Evolutionary conservation across 352 stramenopile genomes (phyloP), one percentile per base, ranked within the genome.

Genomic region (Pythium sukuiense): DNA sequence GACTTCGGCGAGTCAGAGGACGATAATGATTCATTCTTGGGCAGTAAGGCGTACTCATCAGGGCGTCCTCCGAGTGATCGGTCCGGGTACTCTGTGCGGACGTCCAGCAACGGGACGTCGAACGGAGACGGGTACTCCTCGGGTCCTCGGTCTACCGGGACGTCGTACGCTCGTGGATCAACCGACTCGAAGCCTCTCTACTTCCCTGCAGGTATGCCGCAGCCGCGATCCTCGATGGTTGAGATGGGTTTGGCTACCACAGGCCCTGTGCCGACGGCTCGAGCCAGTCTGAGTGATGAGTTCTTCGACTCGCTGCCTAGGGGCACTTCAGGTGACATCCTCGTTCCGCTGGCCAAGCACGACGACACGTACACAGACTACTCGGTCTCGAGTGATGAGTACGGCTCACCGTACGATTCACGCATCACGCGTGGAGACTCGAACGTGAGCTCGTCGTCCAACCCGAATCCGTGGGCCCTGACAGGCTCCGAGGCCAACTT

Each of bases 21-120:
- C 16, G 56, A 26, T 43, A 18, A 27, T 37, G 63, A 65, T 43
- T 64, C 55, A n/a, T 64, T 70, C 63, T 27, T 70, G 24, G 39
- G 43, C 26, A 39, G 46, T 56, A 48, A 53, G 48, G 41, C 27
- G 41, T 71, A 82, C 53, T 76, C 80, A 3, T 50, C 11, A 26
- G 26, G 50, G 12, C 52, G 6, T 6, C 63, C 37, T 20, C 52
- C 53, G 39, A 49, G 49, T 26, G 12, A 46, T 20, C 14, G 30
- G 14, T 54, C 33, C 24, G 35, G 41, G 14, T 59, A 59, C 55
- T 59, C 33, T 9, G 32, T 61, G 11, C 53, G 52, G 6, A 58
- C 45, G 0, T 56, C 59, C 14, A 46, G 59, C 33, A 37, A 29
- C 20, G 27, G 46, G 14, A 46, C 49, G 27, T 2, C 43, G 24